These are phyloP conservation scores for Oldenlandia corymbosa DNA, from an alignment of 257 asterid genomes.

Conservation along the genomic window DNA sequence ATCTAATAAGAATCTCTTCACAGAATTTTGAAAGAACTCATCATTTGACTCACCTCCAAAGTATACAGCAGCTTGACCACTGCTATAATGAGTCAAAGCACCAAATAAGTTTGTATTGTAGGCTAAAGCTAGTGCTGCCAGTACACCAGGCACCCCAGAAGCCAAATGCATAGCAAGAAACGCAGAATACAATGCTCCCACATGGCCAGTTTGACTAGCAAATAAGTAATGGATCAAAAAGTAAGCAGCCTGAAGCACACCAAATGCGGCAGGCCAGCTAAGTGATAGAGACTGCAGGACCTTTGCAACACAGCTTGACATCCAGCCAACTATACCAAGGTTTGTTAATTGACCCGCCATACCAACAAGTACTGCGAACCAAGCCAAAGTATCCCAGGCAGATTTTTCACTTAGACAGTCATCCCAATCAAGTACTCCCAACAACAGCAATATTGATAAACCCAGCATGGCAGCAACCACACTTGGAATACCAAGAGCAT, in stretches of 20 bases:
- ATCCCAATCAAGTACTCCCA: conserved; percentile 88
- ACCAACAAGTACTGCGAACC: conserved; percentile 97
- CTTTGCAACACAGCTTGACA: conserved; percentile 75
- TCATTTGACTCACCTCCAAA: conserved; percentile 63
- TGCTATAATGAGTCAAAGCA: conserved; percentile 93
- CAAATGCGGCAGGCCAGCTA: conserved; percentile 94
- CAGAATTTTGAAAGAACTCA: background rate
- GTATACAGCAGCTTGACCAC: conserved; percentile 97
- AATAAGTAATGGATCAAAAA: conserved; percentile 88
- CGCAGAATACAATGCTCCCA: conserved; percentile 89
- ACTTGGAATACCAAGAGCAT: conserved; percentile 78
- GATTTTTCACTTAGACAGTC: conserved; percentile 92
- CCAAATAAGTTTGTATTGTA: conserved; percentile 88
- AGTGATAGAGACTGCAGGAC: conserved; percentile 58
- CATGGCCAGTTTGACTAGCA: conserved; percentile 96
- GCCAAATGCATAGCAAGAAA: conserved; percentile 95
- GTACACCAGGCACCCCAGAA: conserved; percentile 78
- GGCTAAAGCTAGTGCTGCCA: conserved; percentile 82
- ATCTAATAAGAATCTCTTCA: background rate
- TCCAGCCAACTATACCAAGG: conserved; percentile 85
- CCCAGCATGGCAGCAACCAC: conserved; percentile 99
- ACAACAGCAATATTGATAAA: conserved; percentile 61
- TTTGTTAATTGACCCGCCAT: conserved; percentile 93
- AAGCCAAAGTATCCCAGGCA: conserved; percentile 96
- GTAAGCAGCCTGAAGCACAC: conserved; percentile 78